phyloP scores from a whole-genome alignment of 2,329 filamentous ascomycete species.

The Talaromyces sp. region DNA sequence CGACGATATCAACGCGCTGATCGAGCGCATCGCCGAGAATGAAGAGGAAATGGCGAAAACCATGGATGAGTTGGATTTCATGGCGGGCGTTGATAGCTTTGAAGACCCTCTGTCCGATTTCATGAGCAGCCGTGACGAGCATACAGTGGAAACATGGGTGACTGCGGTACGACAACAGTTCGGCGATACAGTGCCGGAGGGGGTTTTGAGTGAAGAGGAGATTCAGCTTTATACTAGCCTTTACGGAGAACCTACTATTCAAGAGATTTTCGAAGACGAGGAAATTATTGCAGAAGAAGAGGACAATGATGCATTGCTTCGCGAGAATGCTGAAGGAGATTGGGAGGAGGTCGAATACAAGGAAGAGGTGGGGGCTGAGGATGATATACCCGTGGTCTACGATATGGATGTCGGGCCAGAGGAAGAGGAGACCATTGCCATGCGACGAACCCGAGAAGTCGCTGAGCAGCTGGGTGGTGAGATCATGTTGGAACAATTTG shows the following conservation, averaged over 20 bases:
- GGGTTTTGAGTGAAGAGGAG: slow-evolving; percentile 70
- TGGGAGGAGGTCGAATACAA: slow-evolving; percentile 40
- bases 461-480: slow-evolving; percentile 44
- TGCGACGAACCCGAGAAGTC: slow-evolving; percentile 41
- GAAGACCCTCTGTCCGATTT: slow-evolving; percentile 15
- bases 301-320: slow-evolving; percentile 37
- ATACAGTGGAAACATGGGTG: slow-evolving; percentile 51
- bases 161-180: slow-evolving; percentile 73
- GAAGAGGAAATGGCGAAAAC: slow-evolving; percentile 38
- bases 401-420: slow-evolving; percentile 32
- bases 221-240: slow-evolving; percentile 75
- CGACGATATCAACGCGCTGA: slow-evolving; percentile 37
- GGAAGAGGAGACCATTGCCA: slow-evolving; percentile 33
- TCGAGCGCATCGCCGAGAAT: slow-evolving; percentile 41
- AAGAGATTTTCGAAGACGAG: slow-evolving; percentile 31
- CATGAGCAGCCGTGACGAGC: slow-evolving; percentile 34
- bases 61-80: slow-evolving; percentile 38
- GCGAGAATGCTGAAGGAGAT: slow-evolving; percentile 41
- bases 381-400: slow-evolving; percentile 31
- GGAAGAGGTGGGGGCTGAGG: slow-evolving; percentile 17
- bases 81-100: slow-evolving; percentile 31
- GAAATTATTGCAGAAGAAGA: slow-evolving; percentile 29
- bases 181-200: slow-evolving; percentile 74
- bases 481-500: slow-evolving; percentile 48
- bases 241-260: slow-evolving; percentile 70